Evolutionary conservation across 768 basidiomycete genomes (phyloP).

Genomic region (Rickenella mellea): DNA sequence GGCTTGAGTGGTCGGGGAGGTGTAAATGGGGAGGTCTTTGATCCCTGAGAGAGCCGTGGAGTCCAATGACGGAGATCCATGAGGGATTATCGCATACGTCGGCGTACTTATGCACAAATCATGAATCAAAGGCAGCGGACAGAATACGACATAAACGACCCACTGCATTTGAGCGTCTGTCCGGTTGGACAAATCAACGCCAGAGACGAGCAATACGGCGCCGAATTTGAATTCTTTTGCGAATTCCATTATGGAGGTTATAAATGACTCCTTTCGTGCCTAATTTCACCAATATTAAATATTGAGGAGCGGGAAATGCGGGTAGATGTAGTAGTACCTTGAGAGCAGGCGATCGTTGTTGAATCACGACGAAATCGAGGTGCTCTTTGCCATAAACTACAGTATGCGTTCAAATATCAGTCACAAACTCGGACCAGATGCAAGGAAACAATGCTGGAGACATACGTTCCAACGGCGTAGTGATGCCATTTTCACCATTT

Average conservation of each 20-base stretch:
- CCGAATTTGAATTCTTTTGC: conserved; percentile 38
- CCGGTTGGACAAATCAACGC: conserved; percentile 66
- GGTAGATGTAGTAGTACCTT: conserved; percentile 38
- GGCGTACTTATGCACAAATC: conserved; percentile 38
- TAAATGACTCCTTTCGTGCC: conserved; percentile 63
- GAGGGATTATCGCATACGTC: conserved; percentile 47
- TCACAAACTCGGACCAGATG: conserved; percentile 3
- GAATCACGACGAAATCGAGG: conserved; percentile 48
- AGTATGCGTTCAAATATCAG: conserved; percentile 3
- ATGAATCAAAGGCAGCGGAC: background rate
- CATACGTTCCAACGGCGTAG: conserved; percentile 71
- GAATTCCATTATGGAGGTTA: conserved; percentile 47
- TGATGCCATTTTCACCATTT: conserved; percentile 48
- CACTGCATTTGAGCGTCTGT: conserved; percentile 75
- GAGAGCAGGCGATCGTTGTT: conserved; percentile 72
- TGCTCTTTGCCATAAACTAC: conserved; percentile 56
- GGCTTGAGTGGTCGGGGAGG: conserved; percentile 35
- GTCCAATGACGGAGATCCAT: conserved; percentile 31
- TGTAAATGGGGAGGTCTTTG: conserved; percentile 27
- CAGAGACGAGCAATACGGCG: conserved; percentile 56
- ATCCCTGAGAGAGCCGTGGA: conserved; percentile 36
- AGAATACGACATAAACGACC: conserved; percentile 14
- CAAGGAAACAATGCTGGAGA: background rate
- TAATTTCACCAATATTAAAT: conserved; percentile 16
- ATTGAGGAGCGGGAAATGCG: conserved; percentile 2